These are phyloP conservation scores for Boletus speciosus DNA, from an alignment of 768 basidiomycete genomes.

Conservation along the genomic window DNA sequence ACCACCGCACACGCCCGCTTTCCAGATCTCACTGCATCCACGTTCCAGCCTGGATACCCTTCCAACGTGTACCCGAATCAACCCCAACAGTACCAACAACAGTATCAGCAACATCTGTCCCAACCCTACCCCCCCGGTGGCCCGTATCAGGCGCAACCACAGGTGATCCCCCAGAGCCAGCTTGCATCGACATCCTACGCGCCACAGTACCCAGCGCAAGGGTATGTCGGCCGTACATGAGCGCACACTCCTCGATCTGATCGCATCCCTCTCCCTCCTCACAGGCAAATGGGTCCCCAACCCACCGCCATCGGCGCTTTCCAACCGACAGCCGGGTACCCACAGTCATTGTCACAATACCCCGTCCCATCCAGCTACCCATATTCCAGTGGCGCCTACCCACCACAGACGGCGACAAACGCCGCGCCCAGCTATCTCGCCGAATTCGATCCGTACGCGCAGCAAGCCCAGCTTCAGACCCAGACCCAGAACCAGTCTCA, in stretches of 20 bases:
- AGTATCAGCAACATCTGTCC: constrained; percentile 33
- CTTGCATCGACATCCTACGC: constrained; percentile 22
- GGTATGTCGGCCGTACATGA: constrained; percentile 7
- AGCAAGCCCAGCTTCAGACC: neutral
- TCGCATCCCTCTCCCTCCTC: neutral
- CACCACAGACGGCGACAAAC: constrained; percentile 13
- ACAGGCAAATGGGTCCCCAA: constrained; percentile 31
- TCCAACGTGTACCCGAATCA: constrained; percentile 25
- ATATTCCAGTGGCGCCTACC: constrained; percentile 31
- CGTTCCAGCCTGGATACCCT: constrained; percentile 14
- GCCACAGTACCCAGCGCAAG: constrained; percentile 23
- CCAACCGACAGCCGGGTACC: constrained; percentile 55
- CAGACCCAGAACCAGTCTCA: neutral
- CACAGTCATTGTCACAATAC: constrained; percentile 35
- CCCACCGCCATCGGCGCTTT: constrained; percentile 31
- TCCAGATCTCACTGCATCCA: constrained; percentile 52
- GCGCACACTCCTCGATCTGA: neutral
- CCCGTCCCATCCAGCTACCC: constrained; percentile 16
- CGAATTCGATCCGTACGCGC: constrained; percentile 42
- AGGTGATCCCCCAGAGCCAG: constrained; percentile 21
- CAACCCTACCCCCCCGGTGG: constrained; percentile 9
- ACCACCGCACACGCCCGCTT: constrained; percentile 50
- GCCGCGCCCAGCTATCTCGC: constrained; percentile 27
- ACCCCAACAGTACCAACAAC: constrained; percentile 35
- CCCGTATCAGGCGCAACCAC: constrained; percentile 18